Conservation (phyloP, 1,284 basidiomycete species). For the Microbotryum lychnidis-dioicae region DNA sequence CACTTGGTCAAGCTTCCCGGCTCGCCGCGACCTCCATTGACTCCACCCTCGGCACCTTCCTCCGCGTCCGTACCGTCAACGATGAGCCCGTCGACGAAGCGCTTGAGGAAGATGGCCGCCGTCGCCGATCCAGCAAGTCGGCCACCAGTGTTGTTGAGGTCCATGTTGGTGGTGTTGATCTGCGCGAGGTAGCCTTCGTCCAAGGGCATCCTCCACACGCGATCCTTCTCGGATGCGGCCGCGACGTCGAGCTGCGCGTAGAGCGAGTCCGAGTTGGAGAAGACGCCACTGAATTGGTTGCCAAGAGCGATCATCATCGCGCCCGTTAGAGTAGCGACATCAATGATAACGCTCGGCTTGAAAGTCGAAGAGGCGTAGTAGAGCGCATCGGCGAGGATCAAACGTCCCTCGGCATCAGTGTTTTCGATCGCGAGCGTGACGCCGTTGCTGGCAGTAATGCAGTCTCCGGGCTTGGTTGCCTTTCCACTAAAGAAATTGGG, state of each 20-base stretch:
- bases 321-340: slow-evolving; percentile 72
- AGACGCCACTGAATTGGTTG: slow-evolving; percentile 43
- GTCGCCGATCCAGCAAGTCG: slow-evolving; percentile 65
- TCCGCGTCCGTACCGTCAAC: slow-evolving; percentile 50
- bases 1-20: slow-evolving; percentile 47
- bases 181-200: slow-evolving; percentile 69
- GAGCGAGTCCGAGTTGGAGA: slow-evolving; percentile 56
- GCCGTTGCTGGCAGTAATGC: slow-evolving; percentile 79
- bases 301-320: slow-evolving; percentile 52
- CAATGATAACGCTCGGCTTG: slow-evolving; percentile 73
- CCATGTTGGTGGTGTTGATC: slow-evolving; percentile 68
- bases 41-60: slow-evolving; percentile 22
- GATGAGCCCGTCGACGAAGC: slow-evolving; percentile 47
- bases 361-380: slow-evolving; percentile 71
- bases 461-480: slow-evolving; percentile 72
- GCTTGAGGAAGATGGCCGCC: slow-evolving; percentile 77
- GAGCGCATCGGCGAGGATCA: slow-evolving; percentile 66
- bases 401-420: slow-evolving; percentile 78
- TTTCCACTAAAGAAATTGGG: slow-evolving; percentile 47
- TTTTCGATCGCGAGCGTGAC: slow-evolving; percentile 82
- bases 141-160: slow-evolving; percentile 58
- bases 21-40: slow-evolving; percentile 18
- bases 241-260: slow-evolving; percentile 65
- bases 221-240: slow-evolving; percentile 63
- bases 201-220: slow-evolving; percentile 69